Evolutionary conservation across 768 basidiomycete species (phyloP), one percentile per base, ranked within the genome.

Genomic region (Chalciporus chontae): DNA sequence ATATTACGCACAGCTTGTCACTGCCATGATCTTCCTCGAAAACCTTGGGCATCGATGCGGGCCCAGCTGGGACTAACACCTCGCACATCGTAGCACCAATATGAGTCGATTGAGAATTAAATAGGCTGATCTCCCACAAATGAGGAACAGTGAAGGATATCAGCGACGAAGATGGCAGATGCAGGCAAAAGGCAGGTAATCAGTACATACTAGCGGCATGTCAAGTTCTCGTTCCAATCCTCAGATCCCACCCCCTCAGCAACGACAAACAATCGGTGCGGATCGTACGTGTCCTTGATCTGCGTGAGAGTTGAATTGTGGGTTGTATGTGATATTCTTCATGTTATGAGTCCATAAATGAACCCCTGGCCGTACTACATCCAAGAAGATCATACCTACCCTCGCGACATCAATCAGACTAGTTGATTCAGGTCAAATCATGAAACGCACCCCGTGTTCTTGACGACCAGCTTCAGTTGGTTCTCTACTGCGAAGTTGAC

Each of bases 291-390:
- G 26, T 55, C 43, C 59, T 80, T 79, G 60, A 80, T 75, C 0
- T 47, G 46, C 52, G 66, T 69, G n/a, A 79, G 61, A 18, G 52
- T 60, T 4, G 54, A 19, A 47, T 77, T n/a, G n/a, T n/a, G n/a
- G n/a, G n/a, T n/a, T n/a, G n/a, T n/a, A n/a, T n/a, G n/a, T n/a
- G n/a, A n/a, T n/a, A n/a, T n/a, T n/a, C n/a, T n/a, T n/a, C n/a
- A n/a, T n/a, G n/a, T 24, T 7, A 43, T 73, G 74, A 1, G 70
- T 75, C 71, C 72, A 71, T 42, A 40, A 76, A 69, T 1, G 68
- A 61, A 3, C 69, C 70, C 17, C 65, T 54, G 8, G 67, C 72
- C 14, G 69, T 52, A 48, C 71, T 73, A 6, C 73, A 64, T 23
- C 75, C 73, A 4, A 73, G 54, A 34, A 60, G 69, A 51, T 74